Conservation (phyloP, 164 flowering plant genomes). For the Berberis vulgaris region DNA sequence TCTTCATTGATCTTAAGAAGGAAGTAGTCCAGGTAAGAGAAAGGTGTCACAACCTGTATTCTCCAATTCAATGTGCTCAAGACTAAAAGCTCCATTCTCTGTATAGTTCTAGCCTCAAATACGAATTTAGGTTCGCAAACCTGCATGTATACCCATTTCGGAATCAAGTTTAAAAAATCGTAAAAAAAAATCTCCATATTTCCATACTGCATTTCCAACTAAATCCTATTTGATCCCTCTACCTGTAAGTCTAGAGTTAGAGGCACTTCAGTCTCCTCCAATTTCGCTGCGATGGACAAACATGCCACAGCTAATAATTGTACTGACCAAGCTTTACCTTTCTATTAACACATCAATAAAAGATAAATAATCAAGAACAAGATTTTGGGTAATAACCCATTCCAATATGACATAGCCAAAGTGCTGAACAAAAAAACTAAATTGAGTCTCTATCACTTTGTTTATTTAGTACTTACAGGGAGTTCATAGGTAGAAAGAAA, state of each 20-base stretch:
- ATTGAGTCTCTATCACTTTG: too few species aligned
- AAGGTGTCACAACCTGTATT: constrained; percentile 71
- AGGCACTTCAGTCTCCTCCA: constrained; percentile 79
- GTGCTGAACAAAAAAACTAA: too few species aligned
- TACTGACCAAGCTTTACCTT: constrained; percentile 64
- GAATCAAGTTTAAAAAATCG: background rate
- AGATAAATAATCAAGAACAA: too few species aligned
- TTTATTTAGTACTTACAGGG: too few species aligned
- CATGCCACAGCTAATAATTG: constrained; percentile 74
- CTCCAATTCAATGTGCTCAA: constrained; percentile 72
- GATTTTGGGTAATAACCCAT: too few species aligned
- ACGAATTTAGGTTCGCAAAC: constrained; percentile 50
- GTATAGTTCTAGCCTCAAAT: constrained; percentile 69
- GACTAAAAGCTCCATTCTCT: constrained; percentile 87
- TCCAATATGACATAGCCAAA: too few species aligned
- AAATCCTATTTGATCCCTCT: background rate
- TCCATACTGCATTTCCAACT: background rate
- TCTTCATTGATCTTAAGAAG: constrained; percentile 38
- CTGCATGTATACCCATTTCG: constrained; percentile 18
- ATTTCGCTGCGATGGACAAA: constrained; percentile 78
- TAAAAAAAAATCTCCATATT: background rate
- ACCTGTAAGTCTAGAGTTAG: constrained; percentile 72
- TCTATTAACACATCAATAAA: constrained; percentile 24
- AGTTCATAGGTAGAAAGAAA: too few species aligned
- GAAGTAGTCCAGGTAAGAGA: constrained; percentile 62